Evolutionary conservation across 2,329 filamentous ascomycete species (phyloP).

Genomic region (Fusarium mundagurra): DNA sequence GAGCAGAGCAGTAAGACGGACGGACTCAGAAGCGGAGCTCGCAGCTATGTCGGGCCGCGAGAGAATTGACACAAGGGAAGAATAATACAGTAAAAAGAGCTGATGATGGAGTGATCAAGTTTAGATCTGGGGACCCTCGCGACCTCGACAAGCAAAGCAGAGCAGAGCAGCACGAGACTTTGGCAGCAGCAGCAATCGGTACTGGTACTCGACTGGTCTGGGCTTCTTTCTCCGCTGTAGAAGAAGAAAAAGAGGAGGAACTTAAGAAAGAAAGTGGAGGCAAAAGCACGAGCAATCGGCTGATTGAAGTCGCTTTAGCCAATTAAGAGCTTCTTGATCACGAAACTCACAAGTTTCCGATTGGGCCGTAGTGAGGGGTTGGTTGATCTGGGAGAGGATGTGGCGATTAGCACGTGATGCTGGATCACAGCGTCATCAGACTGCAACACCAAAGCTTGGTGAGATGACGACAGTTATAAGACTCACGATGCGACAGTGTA

Average conservation of each 20-base stretch:
- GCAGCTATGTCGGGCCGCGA: constrained; percentile 43
- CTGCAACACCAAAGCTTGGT: constrained; percentile 12
- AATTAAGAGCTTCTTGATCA: constrained; percentile 39
- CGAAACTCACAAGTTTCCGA: constrained; percentile 41
- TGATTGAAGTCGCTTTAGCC: constrained; percentile 37
- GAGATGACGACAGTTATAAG: constrained; percentile 22
- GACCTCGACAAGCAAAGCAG: constrained; percentile 43
- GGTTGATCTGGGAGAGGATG: constrained; percentile 30
- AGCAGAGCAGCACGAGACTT: constrained; percentile 35
- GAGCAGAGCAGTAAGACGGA: not conserved
- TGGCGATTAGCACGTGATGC: constrained; percentile 41
- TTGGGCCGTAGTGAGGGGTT: constrained; percentile 48
- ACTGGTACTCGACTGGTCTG: not conserved
- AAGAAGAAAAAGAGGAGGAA: constrained; percentile 24
- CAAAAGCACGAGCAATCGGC: constrained; percentile 38
- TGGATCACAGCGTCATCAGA: constrained; percentile 28
- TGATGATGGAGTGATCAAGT: constrained; percentile 26
- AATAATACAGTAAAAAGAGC: not conserved
- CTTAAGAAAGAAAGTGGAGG: constrained; percentile 32
- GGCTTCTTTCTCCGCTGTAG: constrained; percentile 25
- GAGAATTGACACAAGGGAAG: constrained; percentile 21
- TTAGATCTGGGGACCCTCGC: constrained; percentile 29
- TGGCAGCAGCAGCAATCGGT: not conserved
- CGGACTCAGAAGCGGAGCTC: constrained; percentile 24
- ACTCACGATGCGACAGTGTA: constrained; percentile 16